Evolutionary conservation across 768 basidiomycete genomes (phyloP), one percentile per base, ranked within the genome.

Genomic region (Panaeolus cyanescens): DNA sequence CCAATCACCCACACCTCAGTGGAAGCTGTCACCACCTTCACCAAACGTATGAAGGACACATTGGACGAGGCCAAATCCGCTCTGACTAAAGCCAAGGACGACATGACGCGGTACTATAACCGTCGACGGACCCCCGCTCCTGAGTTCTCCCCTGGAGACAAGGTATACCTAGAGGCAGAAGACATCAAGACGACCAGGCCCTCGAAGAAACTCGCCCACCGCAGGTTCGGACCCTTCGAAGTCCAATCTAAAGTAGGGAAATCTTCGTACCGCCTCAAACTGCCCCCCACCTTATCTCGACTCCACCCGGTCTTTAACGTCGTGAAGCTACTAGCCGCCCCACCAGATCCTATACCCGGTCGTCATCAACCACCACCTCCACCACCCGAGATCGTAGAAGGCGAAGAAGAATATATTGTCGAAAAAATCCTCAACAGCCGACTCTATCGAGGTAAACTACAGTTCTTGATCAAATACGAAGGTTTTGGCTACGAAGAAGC

Each of bases 281-380:
- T 71, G 7, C 68, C 67, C 0, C 31, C 37, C 2, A 40, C 54
- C 1, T 55, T 69, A 59, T 45, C 30, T n/a, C 50, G 62, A 3
- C 34, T 71, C 17, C 68, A 69, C 53, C 68, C 66, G 6, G 61
- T 66, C 5, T 67, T 64, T 33, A 59, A 54, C 32, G 54, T 64
- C 20, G 40, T 59, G 31, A 63, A 62, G 20, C 56, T 67, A 3
- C 25, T 32, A 6, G 45, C 55, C 3, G n/a, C 36, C 12, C 37
- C 17, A n/a, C n/a, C n/a, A n/a, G n/a, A n/a, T n/a, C n/a, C n/a
- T n/a, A n/a, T n/a, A n/a, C n/a, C n/a, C n/a, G n/a, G n/a, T n/a
- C n/a, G n/a, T n/a, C n/a, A n/a, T n/a, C n/a, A n/a, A n/a, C n/a
- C n/a, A n/a, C n/a, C 13, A 2, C 70, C 75, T 50, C 68, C 73